Evolutionary conservation across 2,329 filamentous ascomycete species (phyloP).

Genomic region (Helicocarpus griseus): DNA sequence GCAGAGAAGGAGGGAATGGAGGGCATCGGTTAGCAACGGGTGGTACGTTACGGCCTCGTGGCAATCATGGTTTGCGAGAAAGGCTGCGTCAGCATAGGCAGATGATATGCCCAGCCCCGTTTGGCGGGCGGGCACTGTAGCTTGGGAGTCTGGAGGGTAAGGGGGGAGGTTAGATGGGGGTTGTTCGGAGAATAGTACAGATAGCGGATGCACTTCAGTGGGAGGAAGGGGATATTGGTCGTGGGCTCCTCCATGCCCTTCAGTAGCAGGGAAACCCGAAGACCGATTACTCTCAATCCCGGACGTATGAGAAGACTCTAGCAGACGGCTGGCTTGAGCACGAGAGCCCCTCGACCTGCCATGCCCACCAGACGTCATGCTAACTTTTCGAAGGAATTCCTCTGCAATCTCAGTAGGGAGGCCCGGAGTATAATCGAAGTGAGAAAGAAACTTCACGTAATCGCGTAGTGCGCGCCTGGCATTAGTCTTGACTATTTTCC

Average conservation of each 20-base stretch:
- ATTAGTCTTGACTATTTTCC: conserved; percentile 61
- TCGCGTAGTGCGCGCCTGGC: conserved; percentile 69
- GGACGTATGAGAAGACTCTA: conserved; percentile 22
- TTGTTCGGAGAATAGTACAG: conserved; percentile 60
- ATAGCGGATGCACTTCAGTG: conserved; percentile 45
- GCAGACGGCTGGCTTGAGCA: conserved; percentile 10
- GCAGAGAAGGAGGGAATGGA: conserved; percentile 68
- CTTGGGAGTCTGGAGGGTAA: conserved; percentile 45
- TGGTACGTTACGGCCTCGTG: conserved; percentile 69
- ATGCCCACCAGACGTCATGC: conserved; percentile 43
- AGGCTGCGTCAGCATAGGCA: conserved; percentile 20
- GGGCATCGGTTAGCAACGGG: conserved; percentile 65
- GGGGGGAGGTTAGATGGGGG: conserved; percentile 58
- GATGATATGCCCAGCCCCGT: conserved; percentile 16
- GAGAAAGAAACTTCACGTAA: conserved; percentile 60
- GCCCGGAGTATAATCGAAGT: conserved; percentile 70
- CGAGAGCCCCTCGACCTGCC: conserved; percentile 28
- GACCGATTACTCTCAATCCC: neutral
- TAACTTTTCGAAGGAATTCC: conserved; percentile 49
- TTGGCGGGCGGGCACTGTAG: conserved; percentile 22
- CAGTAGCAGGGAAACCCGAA: conserved; percentile 10
- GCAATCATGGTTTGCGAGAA: conserved; percentile 34
- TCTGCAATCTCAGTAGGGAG: conserved; percentile 46
- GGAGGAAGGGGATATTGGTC: conserved; percentile 39
- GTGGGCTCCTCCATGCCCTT: conserved; percentile 2